phyloP scores from a whole-genome alignment of 164 flowering plant genomes.

The Vitis riparia region DNA sequence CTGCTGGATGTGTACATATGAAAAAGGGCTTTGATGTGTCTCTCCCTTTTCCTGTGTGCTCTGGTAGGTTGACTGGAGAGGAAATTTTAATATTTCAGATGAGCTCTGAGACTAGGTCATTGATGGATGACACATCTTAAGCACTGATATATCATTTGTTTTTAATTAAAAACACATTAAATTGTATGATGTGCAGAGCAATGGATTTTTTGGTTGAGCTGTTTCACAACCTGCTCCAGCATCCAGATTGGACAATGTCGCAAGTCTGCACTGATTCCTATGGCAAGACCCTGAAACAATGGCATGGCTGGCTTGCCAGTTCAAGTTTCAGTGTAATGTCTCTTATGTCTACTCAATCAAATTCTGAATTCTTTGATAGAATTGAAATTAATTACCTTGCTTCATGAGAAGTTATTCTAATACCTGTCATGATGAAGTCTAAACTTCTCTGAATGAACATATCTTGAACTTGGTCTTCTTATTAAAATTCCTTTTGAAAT shows the following conservation, averaged over 20 bases:
- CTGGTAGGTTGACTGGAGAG: background rate
- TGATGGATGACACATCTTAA: too few relatives aligned
- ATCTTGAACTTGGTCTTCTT: too few relatives aligned
- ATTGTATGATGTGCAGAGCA: constrained; percentile 37
- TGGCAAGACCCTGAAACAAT: constrained; percentile 81
- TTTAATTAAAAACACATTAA: background rate
- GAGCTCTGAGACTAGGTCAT: too few relatives aligned
- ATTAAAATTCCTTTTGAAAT: too few relatives aligned
- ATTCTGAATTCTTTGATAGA: background rate
- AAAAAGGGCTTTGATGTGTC: too few relatives aligned
- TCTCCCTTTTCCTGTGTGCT: background rate
- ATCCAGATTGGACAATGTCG: constrained; percentile 68
- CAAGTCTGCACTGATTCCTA: constrained; percentile 83
- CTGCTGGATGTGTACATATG: too few relatives aligned
- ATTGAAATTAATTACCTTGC: background rate
- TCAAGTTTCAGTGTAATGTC: constrained; percentile 61
- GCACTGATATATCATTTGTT: background rate
- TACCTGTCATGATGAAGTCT: too few relatives aligned
- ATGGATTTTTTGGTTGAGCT: constrained; percentile 71
- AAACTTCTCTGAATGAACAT: too few relatives aligned
- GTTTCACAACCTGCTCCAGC: constrained; percentile 53
- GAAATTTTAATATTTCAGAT: too few relatives aligned
- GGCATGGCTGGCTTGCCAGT: constrained; percentile 87
- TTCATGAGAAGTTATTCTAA: background rate
- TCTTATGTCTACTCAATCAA: background rate